Base-by-base conservation (phyloP, 192 early-diverging fungal genomes). In the Entophlyctis helioformis region DNA sequence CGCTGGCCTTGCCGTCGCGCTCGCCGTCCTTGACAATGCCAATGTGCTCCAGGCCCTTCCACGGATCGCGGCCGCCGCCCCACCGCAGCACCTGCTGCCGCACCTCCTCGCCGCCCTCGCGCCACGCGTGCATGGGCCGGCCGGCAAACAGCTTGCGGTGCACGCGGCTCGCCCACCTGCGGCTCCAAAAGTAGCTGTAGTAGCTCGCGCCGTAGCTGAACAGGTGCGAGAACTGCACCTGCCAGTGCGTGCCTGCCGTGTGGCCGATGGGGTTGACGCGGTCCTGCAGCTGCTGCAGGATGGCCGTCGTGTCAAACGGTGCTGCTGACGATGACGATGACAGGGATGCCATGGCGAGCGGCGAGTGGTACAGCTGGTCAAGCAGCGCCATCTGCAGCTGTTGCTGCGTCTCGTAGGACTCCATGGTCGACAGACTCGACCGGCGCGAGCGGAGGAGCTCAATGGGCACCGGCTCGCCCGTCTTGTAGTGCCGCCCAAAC, bases 21-120 rank as follows among this genome's bases (percentile, higher is more conserved):
- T 58, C 56, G 0, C 56, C 56, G 21, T 45, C 49, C 32, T 42
- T 52, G 5, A 60, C 66, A 22, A 68, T 52, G 16, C 57, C 57
- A 8, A 56, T 22, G 24, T 59, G 57, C 29, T 59, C 57, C 34
- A 72, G 38, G 2, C 70, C 70, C 7, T 60, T 46, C 88, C 90
- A 96, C 3, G 91, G 91, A 63, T 94, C 86, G 28, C 87, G 71
- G 2, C 86, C 89, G 12, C 96, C 96, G 24, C 96, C 96, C 87
- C 89, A 91, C 39, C 80, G 60, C 42, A 96, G 62, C 20, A 98
- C 62, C 55, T 92, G 72, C 20, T 72, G 69, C 34, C 54, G 20
- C 68, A 70, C 48, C 84, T 71, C 25, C 70, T 68, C 66, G 76
- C 83, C 28, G 22, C 53, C 60, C 60, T 40, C 77, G 60, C 81